These are phyloP conservation scores for Pichia rugopelliculosa DNA, from an alignment of 805 yeast genomes.

Conservation along the genomic window DNA sequence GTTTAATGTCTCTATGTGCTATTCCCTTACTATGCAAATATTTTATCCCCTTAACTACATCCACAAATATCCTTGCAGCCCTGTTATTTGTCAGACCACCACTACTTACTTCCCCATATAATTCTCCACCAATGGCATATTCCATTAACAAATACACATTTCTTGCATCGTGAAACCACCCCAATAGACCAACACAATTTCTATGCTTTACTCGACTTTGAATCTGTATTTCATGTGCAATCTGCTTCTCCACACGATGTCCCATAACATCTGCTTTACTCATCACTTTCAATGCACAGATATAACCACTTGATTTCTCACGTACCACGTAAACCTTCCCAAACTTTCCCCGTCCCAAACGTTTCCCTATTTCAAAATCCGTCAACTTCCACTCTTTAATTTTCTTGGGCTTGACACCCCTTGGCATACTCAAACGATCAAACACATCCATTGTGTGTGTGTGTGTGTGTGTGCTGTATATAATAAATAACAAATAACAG, in stretches of 20 bases:
- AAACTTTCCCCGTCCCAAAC: conserved; percentile 87
- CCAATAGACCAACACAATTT: conserved; percentile 72
- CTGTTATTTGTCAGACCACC: background rate
- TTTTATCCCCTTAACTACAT: conserved; percentile 64
- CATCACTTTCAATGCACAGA: conserved; percentile 91
- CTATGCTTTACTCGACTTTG: conserved; percentile 75
- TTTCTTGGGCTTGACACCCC: background rate
- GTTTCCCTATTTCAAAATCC: conserved; percentile 82
- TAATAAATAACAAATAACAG: no score
- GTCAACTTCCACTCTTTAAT: conserved; percentile 20
- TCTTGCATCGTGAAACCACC: conserved; percentile 74
- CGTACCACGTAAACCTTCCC: conserved; percentile 88
- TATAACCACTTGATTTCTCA: conserved; percentile 65
- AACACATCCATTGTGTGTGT: conserved; percentile 5
- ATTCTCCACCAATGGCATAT: conserved; percentile 78
- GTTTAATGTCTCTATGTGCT: conserved; percentile 89
- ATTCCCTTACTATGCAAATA: conserved; percentile 75
- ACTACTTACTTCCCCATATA: conserved; percentile 53
- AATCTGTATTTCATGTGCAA: conserved; percentile 86
- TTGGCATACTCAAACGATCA: conserved; percentile 9
- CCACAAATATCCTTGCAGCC: background rate
- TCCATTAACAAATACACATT: conserved; percentile 82
- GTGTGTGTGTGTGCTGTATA: no score
- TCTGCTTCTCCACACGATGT: conserved; percentile 74
- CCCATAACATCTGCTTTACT: conserved; percentile 69